phyloP scores from a whole-genome alignment of 2,329 filamentous ascomycete species.

The Talaromyces sp. region DNA sequence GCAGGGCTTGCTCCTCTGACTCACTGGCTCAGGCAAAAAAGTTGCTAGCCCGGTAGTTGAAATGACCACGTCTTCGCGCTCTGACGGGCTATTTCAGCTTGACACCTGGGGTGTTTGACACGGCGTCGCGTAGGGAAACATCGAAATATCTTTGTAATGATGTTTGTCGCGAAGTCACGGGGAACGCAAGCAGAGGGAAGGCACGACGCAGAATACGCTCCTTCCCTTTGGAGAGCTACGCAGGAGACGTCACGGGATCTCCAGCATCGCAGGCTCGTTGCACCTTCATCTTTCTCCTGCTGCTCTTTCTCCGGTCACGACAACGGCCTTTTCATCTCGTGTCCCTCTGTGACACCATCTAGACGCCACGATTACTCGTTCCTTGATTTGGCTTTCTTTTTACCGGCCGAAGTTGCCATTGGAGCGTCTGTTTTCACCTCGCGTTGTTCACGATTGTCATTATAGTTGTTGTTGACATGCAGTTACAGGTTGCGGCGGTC shows the following conservation, averaged over 20 bases:
- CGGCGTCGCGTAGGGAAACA: not conserved
- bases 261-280: not conserved
- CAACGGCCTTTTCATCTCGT: not conserved
- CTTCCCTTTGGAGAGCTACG: not conserved
- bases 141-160: not conserved
- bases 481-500: not conserved
- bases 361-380: not conserved
- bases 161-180: not conserved
- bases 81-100: not conserved
- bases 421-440: not conserved
- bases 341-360: not conserved
- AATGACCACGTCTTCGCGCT: not conserved
- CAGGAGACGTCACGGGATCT: not conserved
- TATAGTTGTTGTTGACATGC: not conserved
- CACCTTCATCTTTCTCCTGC: not conserved
- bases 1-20: not conserved
- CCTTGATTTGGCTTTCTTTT: not conserved
- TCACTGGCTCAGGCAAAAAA: not conserved
- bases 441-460: not conserved
- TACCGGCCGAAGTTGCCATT: not conserved
- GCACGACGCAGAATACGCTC: not conserved
- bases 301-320: not conserved
- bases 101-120: not conserved
- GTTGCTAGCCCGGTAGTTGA: not conserved
- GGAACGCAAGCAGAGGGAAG: not conserved